Evolutionary conservation across 139 green algal species (phyloP).

Genomic region (Tetradesmus lagerheimii): DNA sequence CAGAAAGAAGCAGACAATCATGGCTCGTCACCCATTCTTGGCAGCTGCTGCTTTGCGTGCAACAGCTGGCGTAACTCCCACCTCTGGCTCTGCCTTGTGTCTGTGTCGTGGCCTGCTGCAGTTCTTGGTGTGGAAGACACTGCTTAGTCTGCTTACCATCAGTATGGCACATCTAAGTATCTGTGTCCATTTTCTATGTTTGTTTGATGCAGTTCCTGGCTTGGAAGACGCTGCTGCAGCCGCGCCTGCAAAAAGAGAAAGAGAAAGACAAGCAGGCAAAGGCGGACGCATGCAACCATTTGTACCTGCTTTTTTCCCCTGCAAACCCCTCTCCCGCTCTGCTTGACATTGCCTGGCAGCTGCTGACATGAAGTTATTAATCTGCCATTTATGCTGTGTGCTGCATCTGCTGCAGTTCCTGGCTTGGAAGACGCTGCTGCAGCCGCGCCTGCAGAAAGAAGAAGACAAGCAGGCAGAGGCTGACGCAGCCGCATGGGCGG

Average conservation of each 20-base stretch:
- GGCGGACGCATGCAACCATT: too few relatives aligned
- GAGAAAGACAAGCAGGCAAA: constrained; percentile 18
- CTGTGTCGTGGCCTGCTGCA: too few relatives aligned
- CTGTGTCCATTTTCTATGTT: background rate
- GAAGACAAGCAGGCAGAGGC: constrained; percentile 23
- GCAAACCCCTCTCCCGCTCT: too few relatives aligned
- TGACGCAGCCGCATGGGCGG: constrained; percentile 51
- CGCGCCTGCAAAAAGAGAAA: constrained; percentile 24
- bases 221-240: constrained; percentile 47
- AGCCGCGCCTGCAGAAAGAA: constrained; percentile 41
- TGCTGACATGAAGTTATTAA: background rate
- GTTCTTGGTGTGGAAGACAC: too few relatives aligned
- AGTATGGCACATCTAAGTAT: too few relatives aligned
- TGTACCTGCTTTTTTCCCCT: background rate
- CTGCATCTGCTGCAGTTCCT: constrained; percentile 44
- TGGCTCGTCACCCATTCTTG: too few relatives aligned
- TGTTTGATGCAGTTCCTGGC: constrained; percentile 46
- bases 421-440: constrained; percentile 48
- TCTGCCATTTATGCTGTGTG: background rate
- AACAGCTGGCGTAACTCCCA: too few relatives aligned
- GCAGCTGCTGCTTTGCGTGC: too few relatives aligned
- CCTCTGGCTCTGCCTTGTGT: too few relatives aligned
- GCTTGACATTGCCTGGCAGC: too few relatives aligned
- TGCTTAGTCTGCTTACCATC: too few relatives aligned
- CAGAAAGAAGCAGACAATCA: too few relatives aligned